phyloP scores from a whole-genome alignment of 805 yeast genomes.

The Saturnispora sekii region DNA sequence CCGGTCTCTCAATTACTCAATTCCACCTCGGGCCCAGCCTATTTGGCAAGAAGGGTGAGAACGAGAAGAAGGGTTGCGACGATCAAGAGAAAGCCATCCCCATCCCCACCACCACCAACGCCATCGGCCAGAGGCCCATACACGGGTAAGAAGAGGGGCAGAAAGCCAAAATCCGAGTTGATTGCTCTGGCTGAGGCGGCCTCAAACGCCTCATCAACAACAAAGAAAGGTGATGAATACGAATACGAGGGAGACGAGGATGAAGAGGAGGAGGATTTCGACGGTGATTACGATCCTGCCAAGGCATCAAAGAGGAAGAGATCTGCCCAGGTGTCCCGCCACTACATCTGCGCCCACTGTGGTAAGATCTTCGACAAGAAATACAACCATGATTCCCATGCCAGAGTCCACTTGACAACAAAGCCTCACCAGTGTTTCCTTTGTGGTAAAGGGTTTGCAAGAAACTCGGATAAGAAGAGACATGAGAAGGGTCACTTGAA shows the following conservation, averaged over 20 bases:
- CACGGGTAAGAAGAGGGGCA: conserved; percentile 9
- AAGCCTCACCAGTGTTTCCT: conserved; percentile 12
- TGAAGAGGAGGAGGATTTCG: background rate
- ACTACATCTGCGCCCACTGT: conserved; percentile 11
- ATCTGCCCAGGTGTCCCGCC: conserved; percentile 1
- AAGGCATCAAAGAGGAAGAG: background rate
- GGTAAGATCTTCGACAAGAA: conserved; percentile 13
- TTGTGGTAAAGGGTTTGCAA: conserved; percentile 13
- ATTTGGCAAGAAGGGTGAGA: conserved; percentile 6
- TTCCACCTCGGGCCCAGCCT: conserved; percentile 7
- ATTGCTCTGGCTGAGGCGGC: conserved; percentile 9
- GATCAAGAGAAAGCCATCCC: conserved; percentile 3
- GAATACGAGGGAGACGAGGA: background rate
- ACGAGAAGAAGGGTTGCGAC: conserved; percentile 8
- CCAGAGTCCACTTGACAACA: conserved; percentile 11
- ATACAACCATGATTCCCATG: conserved; percentile 14
- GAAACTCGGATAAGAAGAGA: conserved; percentile 13
- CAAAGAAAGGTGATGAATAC: background rate
- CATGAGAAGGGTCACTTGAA: conserved; percentile 12
- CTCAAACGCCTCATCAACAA: background rate
- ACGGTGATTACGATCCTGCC: conserved; percentile 4
- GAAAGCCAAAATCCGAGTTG: conserved; percentile 8
- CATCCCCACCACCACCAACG: conserved; percentile 2
- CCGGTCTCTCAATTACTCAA: conserved; percentile 5
- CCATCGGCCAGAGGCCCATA: conserved; percentile 2